Conservation (phyloP, 2,329 filamentous ascomycete species). For the Anthostomella pinea region DNA sequence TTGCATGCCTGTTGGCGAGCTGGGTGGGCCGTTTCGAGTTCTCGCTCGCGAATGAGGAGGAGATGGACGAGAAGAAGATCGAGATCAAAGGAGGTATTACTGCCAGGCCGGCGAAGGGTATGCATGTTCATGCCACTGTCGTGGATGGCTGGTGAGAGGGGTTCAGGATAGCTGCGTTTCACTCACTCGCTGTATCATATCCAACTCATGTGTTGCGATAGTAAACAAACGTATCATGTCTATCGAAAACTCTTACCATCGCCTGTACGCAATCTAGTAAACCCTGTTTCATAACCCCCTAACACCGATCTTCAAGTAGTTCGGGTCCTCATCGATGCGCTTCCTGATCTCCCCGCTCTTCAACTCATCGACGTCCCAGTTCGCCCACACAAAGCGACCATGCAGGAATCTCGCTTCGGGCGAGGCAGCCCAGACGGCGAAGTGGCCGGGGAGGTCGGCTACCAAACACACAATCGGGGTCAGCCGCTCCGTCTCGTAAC, state of each 20-base stretch:
- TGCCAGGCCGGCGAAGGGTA: constrained; percentile 66
- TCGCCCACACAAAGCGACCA: constrained; percentile 36
- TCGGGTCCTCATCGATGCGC: constrained; percentile 22
- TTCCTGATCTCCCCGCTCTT: constrained; percentile 24
- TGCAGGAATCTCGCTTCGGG: constrained; percentile 38
- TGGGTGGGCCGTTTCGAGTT: constrained; percentile 75
- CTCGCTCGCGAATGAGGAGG: constrained; percentile 52
- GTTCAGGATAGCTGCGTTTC: too few relatives aligned
- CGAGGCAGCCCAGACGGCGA: constrained; percentile 38
- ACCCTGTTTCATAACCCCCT: constrained; percentile 10
- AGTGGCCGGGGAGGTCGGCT: constrained; percentile 34
- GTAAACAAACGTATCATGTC: too few relatives aligned
- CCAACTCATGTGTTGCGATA: too few relatives aligned
- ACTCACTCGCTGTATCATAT: too few relatives aligned
- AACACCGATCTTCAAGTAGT: constrained; percentile 23
- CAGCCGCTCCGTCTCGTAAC: too few relatives aligned
- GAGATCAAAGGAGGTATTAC: constrained; percentile 70
- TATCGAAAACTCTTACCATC: too few relatives aligned
- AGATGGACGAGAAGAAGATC: constrained; percentile 64
- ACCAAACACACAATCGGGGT: not conserved
- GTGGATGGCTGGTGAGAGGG: constrained; percentile 61
- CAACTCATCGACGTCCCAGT: constrained; percentile 42
- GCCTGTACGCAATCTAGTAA: not conserved
- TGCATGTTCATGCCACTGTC: constrained; percentile 65
- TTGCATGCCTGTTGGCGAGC: constrained; percentile 76